Conservation (phyloP, 495 filamentous ascomycete species). For the Annulohypoxylon bovei region DNA sequence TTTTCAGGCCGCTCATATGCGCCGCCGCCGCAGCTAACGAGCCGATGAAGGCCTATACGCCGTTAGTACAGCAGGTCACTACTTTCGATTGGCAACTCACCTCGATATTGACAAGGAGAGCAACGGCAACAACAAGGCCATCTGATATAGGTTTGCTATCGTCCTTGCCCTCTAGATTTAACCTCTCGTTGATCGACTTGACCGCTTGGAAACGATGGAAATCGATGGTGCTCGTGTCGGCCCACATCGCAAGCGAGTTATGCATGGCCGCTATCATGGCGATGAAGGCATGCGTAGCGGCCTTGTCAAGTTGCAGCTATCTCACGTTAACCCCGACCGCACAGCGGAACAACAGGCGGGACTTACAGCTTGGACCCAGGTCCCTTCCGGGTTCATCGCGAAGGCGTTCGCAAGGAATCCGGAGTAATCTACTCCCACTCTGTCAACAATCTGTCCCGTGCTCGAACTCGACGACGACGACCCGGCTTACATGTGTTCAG, state of each 20-base stretch:
- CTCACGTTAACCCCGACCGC: not conserved
- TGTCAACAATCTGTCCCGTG: slow-evolving; percentile 11
- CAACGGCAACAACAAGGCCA: slow-evolving; percentile 45
- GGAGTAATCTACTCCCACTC: slow-evolving; percentile 36
- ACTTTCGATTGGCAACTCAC: slow-evolving; percentile 8
- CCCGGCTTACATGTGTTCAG: slow-evolving; percentile 43
- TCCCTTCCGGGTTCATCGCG: slow-evolving; percentile 48
- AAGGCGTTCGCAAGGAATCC: slow-evolving; percentile 47
- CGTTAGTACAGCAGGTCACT: not conserved
- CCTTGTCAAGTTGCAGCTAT: slow-evolving; percentile 46
- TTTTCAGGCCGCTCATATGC: slow-evolving; percentile 46
- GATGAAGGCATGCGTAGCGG: slow-evolving; percentile 47
- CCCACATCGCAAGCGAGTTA: slow-evolving; percentile 45
- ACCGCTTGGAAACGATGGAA: slow-evolving; percentile 47
- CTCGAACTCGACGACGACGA: not conserved
- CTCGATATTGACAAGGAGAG: slow-evolving; percentile 46
- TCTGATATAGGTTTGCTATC: slow-evolving; percentile 44
- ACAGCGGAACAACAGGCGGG: not conserved
- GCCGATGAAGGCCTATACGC: slow-evolving; percentile 41
- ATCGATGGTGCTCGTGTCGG: slow-evolving; percentile 45
- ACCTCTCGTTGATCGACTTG: slow-evolving; percentile 45
- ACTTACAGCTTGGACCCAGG: slow-evolving; percentile 44
- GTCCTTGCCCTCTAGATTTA: slow-evolving; percentile 45
- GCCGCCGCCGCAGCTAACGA: slow-evolving; percentile 42
- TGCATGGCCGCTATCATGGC: slow-evolving; percentile 48